Base-by-base conservation (phyloP, 108 stramenopile genomes). In the Cyclotella cryptica region DNA sequence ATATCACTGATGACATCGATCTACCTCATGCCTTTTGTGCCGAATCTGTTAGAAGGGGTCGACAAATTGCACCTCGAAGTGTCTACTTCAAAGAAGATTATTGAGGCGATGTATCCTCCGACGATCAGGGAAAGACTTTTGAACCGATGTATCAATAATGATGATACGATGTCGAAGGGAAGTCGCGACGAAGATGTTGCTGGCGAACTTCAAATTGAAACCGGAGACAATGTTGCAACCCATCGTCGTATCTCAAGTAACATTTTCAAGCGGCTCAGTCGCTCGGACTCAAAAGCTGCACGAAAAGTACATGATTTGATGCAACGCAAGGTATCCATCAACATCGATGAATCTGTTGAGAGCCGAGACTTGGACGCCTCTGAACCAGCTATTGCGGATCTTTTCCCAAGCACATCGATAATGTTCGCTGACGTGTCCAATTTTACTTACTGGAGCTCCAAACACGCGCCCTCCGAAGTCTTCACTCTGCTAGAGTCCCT, bases 401-500 rank as follows among this genome's bases (percentile, higher is more conserved):
- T 27, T 11, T 77, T 62, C 43, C 21, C 43, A 0, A 22, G 72
- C 5, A 72, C 76, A 18, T 62, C 76, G 15, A 72, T 77, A 3
- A 77, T 77, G 76, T 72, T 77, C 43, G 76, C 76, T 30, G 76
- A 77, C 71, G 74, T 79, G n/a, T 65, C 65, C 6, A 66, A 49
- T 21, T 88, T 90, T 47, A 87, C 84, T 8, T 76, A 80, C 26
- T 88, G 88, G 86, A 71, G 75, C 40, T 85, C 85, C 26, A 78
- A 83, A 42, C 66, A 83, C 14, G 72, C 81, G 52, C 89, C 89
- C 9, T 41, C 58, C 13, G 76, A 92, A 61, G 88, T 91, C 11
- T 91, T 91, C 61, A 74, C 52, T 26, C 83, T 91, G 12, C 55
- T 91, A 22, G 90, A 92, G 54, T 63, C 74, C 1, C 63, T 92